Evolutionary conservation across 495 filamentous ascomycete genomes (phyloP), one percentile per base, ranked within the genome.

Genomic region (Tuber calosporum): DNA sequence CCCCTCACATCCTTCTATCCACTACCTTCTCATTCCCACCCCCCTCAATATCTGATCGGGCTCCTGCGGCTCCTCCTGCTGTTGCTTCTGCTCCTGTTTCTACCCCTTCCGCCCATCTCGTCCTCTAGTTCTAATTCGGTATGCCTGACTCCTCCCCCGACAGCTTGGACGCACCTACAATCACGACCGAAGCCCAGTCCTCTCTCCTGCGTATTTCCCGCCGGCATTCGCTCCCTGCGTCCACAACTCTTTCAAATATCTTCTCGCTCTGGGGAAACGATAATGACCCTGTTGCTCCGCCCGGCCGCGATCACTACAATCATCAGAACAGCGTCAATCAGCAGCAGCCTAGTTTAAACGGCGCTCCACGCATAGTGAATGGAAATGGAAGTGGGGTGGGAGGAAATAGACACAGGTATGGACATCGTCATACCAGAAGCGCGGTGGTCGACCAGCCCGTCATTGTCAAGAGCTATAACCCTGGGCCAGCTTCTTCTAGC

Each of bases 381-480:
- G 70, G 68, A 69, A 78, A 71, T 58, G 77, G 77, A 41, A 74
- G 40, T 43, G 68, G 76, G 72, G 68, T 74, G 70, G 72, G 77
- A 70, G 77, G 75, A 40, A 81, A 81, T 75, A 76, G 80, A 74
- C 76, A 81, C 72, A 73, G 77, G 68, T 81, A 81, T 76, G 80
- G 80, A 68, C 80, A 82, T 79, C 74, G 80, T 48, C 80, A 82
- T 75, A 82, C 80, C 41, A 73, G 80, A 76, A 74, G 76, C 58
- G 77, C 73, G 67, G 72, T 79, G 39, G 72, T 80, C n/a, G 74
- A 81, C 70, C 80, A 75, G 71, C 80, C 80, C 68, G 77, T 82
- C 69, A 77, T 82, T 75, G 80, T 82, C 72, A 79, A 77, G 48
- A 81, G 73, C 69, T 81, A 82, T 79, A 79, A 81, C 73, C 80